Percentiles rank a stretch among this genome's conserved stretches.
Evolutionary conservation across 148 eudicot species (phyloP).

Genomic region (Tetragonia tetragonoides): DNA sequence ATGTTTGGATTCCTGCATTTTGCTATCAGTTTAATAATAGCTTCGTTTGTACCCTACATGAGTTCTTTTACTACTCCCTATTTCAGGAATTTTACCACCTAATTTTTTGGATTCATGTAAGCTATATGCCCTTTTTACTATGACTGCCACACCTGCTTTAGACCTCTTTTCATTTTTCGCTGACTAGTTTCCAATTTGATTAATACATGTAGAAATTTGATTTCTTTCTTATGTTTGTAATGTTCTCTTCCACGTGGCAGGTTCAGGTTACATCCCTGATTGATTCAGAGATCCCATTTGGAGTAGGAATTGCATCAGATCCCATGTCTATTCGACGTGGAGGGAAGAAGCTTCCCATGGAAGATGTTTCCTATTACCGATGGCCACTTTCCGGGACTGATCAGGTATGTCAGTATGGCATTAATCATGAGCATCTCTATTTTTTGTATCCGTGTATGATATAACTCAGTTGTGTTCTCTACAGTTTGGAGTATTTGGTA

Average conservation of each 20-base stretch:
- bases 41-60: background rate
- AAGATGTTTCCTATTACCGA: constrained; percentile 77
- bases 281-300: constrained; percentile 61
- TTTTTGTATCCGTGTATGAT: background rate
- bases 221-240: background rate
- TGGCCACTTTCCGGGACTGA: constrained; percentile 86
- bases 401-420: constrained; percentile 44
- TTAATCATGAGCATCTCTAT: constrained; percentile 5
- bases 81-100: background rate
- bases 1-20: background rate
- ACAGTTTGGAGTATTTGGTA: constrained; percentile 96
- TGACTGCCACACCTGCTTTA: background rate
- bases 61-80: background rate
- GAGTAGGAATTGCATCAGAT: constrained; percentile 86
- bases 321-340: constrained; percentile 94
- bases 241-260: constrained; percentile 37
- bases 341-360: constrained; percentile 90
- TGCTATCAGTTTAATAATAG: background rate
- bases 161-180: background rate
- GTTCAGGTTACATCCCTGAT: constrained; percentile 61
- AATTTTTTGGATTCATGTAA: background rate
- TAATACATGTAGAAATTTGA: too few species aligned
- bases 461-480: constrained; percentile 15
- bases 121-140: background rate
- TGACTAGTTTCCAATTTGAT: too few species aligned